Evolutionary conservation across 129 eudicot species (phyloP).

Genomic region (Mikania micrantha): DNA sequence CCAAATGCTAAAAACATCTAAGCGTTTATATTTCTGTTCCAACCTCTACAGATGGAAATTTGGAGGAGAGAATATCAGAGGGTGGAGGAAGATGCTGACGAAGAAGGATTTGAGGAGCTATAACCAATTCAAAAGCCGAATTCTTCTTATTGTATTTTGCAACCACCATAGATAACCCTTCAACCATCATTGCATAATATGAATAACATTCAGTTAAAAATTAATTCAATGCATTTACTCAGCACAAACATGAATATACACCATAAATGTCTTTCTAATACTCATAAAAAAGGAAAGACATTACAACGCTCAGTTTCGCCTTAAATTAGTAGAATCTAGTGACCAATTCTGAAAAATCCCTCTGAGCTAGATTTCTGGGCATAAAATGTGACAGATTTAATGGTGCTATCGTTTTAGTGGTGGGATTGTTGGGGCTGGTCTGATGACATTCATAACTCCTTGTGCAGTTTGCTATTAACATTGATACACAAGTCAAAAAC

Average conservation of each 20-base stretch:
- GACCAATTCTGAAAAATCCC: background rate
- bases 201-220: background rate
- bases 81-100: slow-evolving; percentile 85
- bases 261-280: background rate
- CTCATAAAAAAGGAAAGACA: background rate
- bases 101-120: slow-evolving; percentile 97
- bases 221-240: background rate
- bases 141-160: background rate
- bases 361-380: background rate
- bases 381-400: background rate
- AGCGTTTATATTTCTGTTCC: background rate
- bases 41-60: slow-evolving; percentile 61
- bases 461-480: slow-evolving; percentile 83
- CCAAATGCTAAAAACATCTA: background rate
- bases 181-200: background rate
- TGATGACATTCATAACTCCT: slow-evolving; percentile 86
- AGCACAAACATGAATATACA: background rate
- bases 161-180: background rate
- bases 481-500: slow-evolving; percentile 1
- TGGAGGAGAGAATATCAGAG: slow-evolving; percentile 87
- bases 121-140: slow-evolving; percentile 11
- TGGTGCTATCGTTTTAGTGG: slow-evolving; percentile 33
- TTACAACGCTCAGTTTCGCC: background rate
- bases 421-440: slow-evolving; percentile 65
- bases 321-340: background rate